These are phyloP conservation scores for Wickerhamomyces tratensis DNA, from an alignment of 805 yeast genomes.

Conservation along the genomic window DNA sequence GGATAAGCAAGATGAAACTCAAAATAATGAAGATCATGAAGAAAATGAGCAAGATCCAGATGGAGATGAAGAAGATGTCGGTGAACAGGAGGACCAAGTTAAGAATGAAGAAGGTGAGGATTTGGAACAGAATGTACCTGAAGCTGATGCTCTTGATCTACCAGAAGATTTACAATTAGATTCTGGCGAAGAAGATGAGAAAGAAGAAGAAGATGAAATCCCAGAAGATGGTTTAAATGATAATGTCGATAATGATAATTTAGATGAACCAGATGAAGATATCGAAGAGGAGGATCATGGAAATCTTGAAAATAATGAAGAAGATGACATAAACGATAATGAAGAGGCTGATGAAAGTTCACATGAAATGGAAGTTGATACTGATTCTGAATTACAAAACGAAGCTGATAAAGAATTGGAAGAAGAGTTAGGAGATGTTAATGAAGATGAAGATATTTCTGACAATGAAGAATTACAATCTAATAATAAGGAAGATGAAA, in stretches of 20 bases:
- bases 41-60: slow-evolving; percentile 40
- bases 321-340: too few species aligned
- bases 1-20: slow-evolving; percentile 24
- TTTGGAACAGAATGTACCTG: slow-evolving; percentile 67
- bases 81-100: slow-evolving; percentile 75
- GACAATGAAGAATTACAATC: slow-evolving; percentile 22
- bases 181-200: slow-evolving; percentile 56
- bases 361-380: too few species aligned
- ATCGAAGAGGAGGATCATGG: slow-evolving; percentile 19
- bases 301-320: too few species aligned
- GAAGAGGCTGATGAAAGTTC: too few species aligned
- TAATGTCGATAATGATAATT: slow-evolving; percentile 14
- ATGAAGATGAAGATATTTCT: slow-evolving; percentile 18
- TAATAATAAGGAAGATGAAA: slow-evolving; percentile 20
- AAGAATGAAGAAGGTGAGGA: slow-evolving; percentile 60
- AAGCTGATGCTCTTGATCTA: slow-evolving; percentile 76
- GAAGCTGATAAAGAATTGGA: slow-evolving; percentile 15
- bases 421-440: slow-evolving; percentile 17
- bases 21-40: slow-evolving; percentile 34
- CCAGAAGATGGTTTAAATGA: slow-evolving; percentile 26
- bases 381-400: slow-evolving; percentile 13
- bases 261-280: slow-evolving; percentile 18
- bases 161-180: slow-evolving; percentile 92
- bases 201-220: slow-evolving; percentile 30
- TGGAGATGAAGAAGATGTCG: slow-evolving; percentile 63